These are phyloP conservation scores for Wilcoxina mikolae DNA, from an alignment of 495 filamentous ascomycete genomes.

Conservation along the genomic window DNA sequence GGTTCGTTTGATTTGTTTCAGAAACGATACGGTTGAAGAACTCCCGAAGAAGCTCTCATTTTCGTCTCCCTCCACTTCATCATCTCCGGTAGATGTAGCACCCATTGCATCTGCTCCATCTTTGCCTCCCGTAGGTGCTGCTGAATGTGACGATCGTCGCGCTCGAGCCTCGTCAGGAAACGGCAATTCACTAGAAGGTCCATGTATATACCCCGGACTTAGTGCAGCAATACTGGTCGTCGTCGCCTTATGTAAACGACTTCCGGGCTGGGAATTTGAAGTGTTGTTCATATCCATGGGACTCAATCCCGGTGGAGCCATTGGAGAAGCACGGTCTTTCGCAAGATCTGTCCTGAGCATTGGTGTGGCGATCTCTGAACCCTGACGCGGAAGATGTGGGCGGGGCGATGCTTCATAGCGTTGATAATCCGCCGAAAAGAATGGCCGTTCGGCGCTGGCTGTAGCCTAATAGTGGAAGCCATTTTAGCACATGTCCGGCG, in stretches of 20 bases:
- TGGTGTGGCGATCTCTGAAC: neutral
- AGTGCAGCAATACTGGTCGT: neutral
- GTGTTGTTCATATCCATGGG: neutral
- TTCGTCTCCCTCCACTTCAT: neutral
- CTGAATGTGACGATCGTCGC: neutral
- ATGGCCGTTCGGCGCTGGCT: neutral
- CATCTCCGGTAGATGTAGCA: neutral
- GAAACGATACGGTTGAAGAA: conserved; percentile 3
- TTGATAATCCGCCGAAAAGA: neutral
- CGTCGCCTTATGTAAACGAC: neutral
- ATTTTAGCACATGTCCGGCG: neutral
- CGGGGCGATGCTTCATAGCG: neutral
- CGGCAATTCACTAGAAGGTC: neutral
- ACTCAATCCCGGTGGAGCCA: neutral
- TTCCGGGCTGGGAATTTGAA: neutral
- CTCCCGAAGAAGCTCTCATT: conserved; percentile 7
- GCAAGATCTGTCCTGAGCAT: neutral
- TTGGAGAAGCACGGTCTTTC: neutral
- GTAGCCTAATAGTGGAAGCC: neutral
- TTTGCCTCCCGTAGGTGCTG: neutral
- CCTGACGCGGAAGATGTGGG: neutral
- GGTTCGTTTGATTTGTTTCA: conserved; percentile 7
- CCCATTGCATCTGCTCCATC: conserved; percentile 6
- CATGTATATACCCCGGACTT: neutral
- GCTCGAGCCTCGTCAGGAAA: neutral